Conservation (phyloP, 2,329 filamentous ascomycete genomes). For the Mycosphaerella sp. region DNA sequence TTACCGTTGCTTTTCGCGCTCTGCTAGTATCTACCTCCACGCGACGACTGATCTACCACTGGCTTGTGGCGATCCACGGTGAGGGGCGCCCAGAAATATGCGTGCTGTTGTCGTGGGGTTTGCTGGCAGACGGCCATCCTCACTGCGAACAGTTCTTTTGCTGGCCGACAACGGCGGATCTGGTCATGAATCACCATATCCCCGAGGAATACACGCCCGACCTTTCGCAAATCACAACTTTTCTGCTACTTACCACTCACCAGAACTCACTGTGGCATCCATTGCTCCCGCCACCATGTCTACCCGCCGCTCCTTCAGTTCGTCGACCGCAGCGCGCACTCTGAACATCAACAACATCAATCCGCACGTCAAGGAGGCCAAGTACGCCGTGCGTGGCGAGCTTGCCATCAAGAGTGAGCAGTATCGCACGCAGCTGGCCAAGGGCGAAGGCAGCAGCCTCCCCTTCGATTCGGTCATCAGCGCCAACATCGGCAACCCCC, state of each 20-base stretch:
- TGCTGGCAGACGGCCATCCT: neutral
- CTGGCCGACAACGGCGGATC: neutral
- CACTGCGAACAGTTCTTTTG: neutral
- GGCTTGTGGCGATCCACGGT: neutral
- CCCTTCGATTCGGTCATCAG: constrained; percentile 90
- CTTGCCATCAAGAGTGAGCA: constrained; percentile 89
- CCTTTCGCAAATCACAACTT: neutral
- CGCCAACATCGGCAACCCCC: constrained; percentile 98
- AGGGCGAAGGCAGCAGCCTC: constrained; percentile 55
- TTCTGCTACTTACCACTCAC: neutral
- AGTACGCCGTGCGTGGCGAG: constrained; percentile 96
- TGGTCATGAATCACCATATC: neutral
- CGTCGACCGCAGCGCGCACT: constrained; percentile 14
- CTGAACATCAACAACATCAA: constrained; percentile 86
- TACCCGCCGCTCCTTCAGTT: constrained; percentile 20
- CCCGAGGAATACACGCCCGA: neutral
- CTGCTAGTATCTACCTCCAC: neutral
- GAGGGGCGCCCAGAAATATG: neutral
- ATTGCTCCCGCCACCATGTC: constrained; percentile 19
- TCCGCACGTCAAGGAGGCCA: constrained; percentile 73
- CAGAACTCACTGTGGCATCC: neutral
- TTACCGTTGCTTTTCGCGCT: neutral
- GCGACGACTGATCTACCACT: neutral
- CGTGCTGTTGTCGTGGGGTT: neutral
- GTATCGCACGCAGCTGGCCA: constrained; percentile 66